phyloP scores from a whole-genome alignment of 2,329 filamentous ascomycete species.

The Drechslerella stenobrocha region DNA sequence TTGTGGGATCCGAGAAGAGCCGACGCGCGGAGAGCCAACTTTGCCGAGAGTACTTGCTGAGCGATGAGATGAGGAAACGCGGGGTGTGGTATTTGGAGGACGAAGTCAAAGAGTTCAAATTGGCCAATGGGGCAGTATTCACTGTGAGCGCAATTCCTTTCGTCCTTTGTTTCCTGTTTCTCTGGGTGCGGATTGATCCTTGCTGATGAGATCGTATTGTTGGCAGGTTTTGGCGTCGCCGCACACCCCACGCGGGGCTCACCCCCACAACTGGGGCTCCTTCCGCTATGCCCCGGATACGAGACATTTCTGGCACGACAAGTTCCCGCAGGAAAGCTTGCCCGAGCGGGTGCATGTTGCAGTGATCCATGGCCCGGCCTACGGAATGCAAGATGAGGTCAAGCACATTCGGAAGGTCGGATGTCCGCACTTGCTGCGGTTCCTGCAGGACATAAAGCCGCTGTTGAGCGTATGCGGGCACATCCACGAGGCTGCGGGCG shows the following conservation, averaged over 20 bases:
- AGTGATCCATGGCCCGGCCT: conserved; percentile 71
- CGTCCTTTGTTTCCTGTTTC: conserved; percentile 68
- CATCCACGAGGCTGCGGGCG: conserved; percentile 70
- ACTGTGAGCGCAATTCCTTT: conserved; percentile 66
- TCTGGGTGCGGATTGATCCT: conserved; percentile 48
- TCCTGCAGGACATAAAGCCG: conserved; percentile 66
- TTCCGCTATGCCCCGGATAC: conserved; percentile 14
- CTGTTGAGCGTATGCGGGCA: conserved; percentile 72
- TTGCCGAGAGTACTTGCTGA: conserved; percentile 62
- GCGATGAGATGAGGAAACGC: conserved; percentile 54
- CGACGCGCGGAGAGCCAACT: conserved; percentile 54
- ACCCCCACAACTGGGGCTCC: conserved; percentile 30
- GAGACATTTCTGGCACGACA: conserved; percentile 7
- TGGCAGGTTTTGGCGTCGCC: conserved; percentile 23
- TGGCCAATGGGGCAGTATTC: conserved; percentile 63
- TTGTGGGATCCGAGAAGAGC: conserved; percentile 55
- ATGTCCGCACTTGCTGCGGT: conserved; percentile 64
- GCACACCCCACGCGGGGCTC: conserved; percentile 17
- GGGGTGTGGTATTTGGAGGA: conserved; percentile 70
- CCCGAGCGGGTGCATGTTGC: conserved; percentile 62
- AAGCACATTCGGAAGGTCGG: conserved; percentile 58
- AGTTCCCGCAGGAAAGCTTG: conserved; percentile 10
- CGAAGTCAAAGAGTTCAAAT: conserved; percentile 61
- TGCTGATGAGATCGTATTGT: neutral
- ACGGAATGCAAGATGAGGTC: conserved; percentile 63